These are phyloP conservation scores for Prunus yedoensis DNA, from an alignment of 331 rosid genomes.

Conservation along the genomic window DNA sequence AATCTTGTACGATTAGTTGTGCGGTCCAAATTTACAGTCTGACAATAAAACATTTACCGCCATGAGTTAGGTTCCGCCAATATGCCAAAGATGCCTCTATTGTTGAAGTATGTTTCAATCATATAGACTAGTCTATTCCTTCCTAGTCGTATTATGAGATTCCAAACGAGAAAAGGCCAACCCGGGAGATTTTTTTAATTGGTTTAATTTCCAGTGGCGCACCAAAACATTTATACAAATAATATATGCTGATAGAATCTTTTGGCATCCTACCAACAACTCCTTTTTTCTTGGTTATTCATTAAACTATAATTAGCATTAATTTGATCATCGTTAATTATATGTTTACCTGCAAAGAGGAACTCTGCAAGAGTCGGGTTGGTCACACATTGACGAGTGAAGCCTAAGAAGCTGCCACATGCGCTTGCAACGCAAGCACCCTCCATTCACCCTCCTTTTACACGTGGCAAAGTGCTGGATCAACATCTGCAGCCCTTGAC, in stretches of 20 bases:
- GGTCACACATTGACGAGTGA: conserved; percentile 70
- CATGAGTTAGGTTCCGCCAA: neutral
- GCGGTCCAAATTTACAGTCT: neutral
- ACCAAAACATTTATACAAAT: neutral
- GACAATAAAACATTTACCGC: too few species aligned
- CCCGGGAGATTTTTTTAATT: neutral
- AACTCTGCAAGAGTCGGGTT: conserved; percentile 66
- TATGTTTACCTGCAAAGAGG: conserved; percentile 77
- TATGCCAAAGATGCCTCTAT: conserved; percentile 10
- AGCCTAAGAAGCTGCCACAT: conserved; percentile 83
- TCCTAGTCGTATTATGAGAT: neutral
- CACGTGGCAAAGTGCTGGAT: conserved; percentile 66
- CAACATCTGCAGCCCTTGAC: conserved; percentile 59
- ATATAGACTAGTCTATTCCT: neutral
- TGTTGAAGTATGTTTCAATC: neutral
- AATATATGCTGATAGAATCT: neutral
- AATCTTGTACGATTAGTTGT: too few species aligned
- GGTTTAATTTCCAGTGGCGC: neutral
- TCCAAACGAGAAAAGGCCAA: neutral
- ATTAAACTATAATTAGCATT: neutral
- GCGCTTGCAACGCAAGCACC: conserved; percentile 72
- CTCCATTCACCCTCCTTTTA: conserved; percentile 37
- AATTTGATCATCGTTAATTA: neutral
- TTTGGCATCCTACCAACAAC: conserved; percentile 4
- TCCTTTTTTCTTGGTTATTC: neutral